phyloP scores from a whole-genome alignment of 2,329 filamentous ascomycete genomes.

The Fusarium nelsonii region DNA sequence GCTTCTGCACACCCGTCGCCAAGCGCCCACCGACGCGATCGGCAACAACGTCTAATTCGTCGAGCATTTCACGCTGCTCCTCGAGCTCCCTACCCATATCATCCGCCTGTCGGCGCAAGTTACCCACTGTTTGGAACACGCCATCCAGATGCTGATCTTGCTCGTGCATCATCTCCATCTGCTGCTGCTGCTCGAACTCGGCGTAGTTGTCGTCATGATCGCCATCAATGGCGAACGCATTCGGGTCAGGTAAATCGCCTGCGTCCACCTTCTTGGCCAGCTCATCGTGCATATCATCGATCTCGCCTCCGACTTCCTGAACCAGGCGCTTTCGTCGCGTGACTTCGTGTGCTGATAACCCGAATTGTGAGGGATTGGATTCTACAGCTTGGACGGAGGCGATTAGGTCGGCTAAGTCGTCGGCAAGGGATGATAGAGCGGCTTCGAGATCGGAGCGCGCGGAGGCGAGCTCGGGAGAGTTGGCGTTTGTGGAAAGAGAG shows the following conservation, averaged over 20 bases:
- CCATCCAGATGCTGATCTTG: slow-evolving; percentile 94
- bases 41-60: slow-evolving; percentile 84
- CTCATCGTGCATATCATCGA: slow-evolving; percentile 90
- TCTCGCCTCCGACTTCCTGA: slow-evolving; percentile 87
- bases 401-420: slow-evolving; percentile 89
- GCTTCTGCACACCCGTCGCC: slow-evolving; percentile 86
- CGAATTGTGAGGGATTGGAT: slow-evolving; percentile 86
- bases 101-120: slow-evolving; percentile 88
- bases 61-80: slow-evolving; percentile 91
- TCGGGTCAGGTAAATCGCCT: slow-evolving; percentile 66
- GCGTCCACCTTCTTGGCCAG: slow-evolving; percentile 70
- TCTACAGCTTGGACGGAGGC: slow-evolving; percentile 91
- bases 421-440: slow-evolving; percentile 75
- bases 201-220: slow-evolving; percentile 70
- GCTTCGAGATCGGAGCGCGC: slow-evolving; percentile 77
- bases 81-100: slow-evolving; percentile 97
- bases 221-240: slow-evolving; percentile 67
- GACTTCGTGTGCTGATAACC: slow-evolving; percentile 85
- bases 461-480: slow-evolving; percentile 86
- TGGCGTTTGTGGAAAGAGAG: slow-evolving; percentile 78
- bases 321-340: slow-evolving; percentile 83
- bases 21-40: slow-evolving; percentile 90
- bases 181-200: slow-evolving; percentile 90
- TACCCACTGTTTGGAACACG: slow-evolving; percentile 93
- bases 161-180: slow-evolving; percentile 91